Evolutionary conservation across 2,329 filamentous ascomycete species (phyloP), one percentile per base, ranked within the genome.

Genomic region (Xylaria sp.): DNA sequence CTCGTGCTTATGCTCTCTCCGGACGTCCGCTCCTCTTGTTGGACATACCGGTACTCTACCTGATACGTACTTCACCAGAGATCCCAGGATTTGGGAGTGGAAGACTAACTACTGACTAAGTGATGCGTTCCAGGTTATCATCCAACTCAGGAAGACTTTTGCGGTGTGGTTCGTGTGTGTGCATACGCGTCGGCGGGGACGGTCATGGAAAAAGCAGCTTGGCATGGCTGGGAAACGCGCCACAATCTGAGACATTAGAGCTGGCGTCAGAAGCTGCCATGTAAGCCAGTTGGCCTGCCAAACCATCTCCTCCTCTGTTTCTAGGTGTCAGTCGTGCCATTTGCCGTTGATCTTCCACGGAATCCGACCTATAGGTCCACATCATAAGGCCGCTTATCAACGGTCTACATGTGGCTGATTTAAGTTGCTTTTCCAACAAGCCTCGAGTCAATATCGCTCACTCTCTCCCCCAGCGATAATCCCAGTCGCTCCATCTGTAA

Each of bases 21-120:
- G 66, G 66, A 68, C 42, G 20, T 68, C 66, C 66, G 66, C 59
- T 60, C 11, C 44, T 39, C 63, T 56, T 29, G 51, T 36, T 38
- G 6, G 45, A 57, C 47, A 47, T 25, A 29, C n/a, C n/a, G n/a
- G n/a, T n/a, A n/a, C 27, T 68, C 47, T 63, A 68, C 57, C 33
- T 63, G 58, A 66, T 60, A 60, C 66, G 63, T 66, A 63, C 39
- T 54, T 58, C 42, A 17, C 15, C 20, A 13, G 38, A 17, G 17
- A 58, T 17, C 31, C 44, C n/a, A 36, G 47, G 33, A n/a, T 20
- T 33, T 47, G 9, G 17, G 13, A 50, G 27, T 10, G 17, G 15
- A 27, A 38, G 36, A 55, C 53, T 39, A 55, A 11, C 17, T 33
- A 33, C 36, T 55, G 49, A 55, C 25, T 44, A 33, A 47, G 47